A percentile compares a stretch with the other conserved stretches of the same genome.
Conservation (phyloP, 257 asterid species). For the Plantago elongata region DNA sequence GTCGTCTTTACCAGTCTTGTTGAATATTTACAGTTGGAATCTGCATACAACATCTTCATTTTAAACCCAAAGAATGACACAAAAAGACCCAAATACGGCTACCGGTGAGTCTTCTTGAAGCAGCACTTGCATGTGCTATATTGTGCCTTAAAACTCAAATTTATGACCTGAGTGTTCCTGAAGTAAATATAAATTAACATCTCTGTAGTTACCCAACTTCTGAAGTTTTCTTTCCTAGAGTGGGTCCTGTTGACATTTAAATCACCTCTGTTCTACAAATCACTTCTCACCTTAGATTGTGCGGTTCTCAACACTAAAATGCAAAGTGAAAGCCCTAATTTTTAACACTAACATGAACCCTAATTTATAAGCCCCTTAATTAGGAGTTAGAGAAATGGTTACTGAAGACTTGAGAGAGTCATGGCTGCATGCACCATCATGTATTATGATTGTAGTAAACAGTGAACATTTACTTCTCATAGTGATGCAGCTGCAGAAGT, state of each 20-base stretch:
- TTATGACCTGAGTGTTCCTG: background rate
- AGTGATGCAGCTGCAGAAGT: conserved; percentile 7
- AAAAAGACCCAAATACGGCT: conserved; percentile 78
- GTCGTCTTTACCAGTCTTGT: conserved; percentile 75
- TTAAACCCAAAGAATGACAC: conserved; percentile 77
- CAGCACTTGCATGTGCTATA: conserved; percentile 15
- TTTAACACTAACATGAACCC: too few relatives aligned
- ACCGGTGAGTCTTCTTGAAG: conserved; percentile 49
- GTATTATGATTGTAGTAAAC: conserved; percentile 7
- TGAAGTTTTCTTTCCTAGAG: too few relatives aligned
- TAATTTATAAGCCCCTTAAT: too few relatives aligned
- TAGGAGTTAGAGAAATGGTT: background rate
- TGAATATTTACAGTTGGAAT: conserved; percentile 80
- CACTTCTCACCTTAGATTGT: too few relatives aligned
- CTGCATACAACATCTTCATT: conserved; percentile 82
- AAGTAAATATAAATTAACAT: background rate
- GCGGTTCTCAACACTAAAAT: too few relatives aligned
- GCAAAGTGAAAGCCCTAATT: too few relatives aligned
- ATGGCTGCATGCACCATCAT: conserved; percentile 3
- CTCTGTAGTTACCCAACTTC: too few relatives aligned
- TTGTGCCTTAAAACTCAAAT: background rate
- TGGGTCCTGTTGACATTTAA: too few relatives aligned
- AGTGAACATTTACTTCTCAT: conserved; percentile 11
- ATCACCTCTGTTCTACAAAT: too few relatives aligned
- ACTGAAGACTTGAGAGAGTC: background rate